Conservation (phyloP, 108 stramenopile species). For the Stephanodiscus triporus region DNA sequence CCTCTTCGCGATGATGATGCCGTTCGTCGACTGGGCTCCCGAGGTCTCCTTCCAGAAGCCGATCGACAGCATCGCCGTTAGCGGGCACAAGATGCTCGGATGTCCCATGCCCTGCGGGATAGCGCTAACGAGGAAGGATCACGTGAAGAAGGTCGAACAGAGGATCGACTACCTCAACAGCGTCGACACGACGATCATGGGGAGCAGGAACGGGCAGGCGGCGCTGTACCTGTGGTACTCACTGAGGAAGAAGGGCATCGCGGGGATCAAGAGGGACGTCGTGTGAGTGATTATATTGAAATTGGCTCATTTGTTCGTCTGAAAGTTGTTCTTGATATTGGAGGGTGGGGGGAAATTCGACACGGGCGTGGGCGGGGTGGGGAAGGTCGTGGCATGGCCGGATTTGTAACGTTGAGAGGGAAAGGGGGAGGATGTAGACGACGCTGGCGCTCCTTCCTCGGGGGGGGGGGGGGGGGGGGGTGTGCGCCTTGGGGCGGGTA, state of each 20-base stretch:
- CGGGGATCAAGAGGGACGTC: conserved; percentile 84
- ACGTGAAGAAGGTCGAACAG: conserved; percentile 87
- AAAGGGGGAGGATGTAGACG: too few relatives aligned
- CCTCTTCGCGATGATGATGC: conserved; percentile 91
- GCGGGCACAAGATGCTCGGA: conserved; percentile 91
- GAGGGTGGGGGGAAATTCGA: too few relatives aligned
- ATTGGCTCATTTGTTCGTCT: background rate
- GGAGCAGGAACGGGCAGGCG: conserved; percentile 79
- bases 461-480: too few relatives aligned
- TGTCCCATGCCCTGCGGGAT: conserved; percentile 93
- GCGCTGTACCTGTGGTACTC: conserved; percentile 90
- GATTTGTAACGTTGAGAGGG: too few relatives aligned
- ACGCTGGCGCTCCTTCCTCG: too few relatives aligned
- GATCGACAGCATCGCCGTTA: conserved; percentile 87
- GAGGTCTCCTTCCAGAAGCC: conserved; percentile 81
- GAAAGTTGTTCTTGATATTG: background rate
- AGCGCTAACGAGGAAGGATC: conserved; percentile 82
- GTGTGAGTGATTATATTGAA: conserved; percentile 51
- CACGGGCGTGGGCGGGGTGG: too few relatives aligned
- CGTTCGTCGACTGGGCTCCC: conserved; percentile 81
- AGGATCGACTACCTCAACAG: conserved; percentile 86
- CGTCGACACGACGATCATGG: conserved; percentile 87
- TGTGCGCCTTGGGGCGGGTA: too few relatives aligned
- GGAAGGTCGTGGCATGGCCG: too few relatives aligned
- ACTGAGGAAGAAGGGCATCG: conserved; percentile 87